Base-by-base conservation (phyloP, 306 rosid genomes). In the Clitoria ternatea region DNA sequence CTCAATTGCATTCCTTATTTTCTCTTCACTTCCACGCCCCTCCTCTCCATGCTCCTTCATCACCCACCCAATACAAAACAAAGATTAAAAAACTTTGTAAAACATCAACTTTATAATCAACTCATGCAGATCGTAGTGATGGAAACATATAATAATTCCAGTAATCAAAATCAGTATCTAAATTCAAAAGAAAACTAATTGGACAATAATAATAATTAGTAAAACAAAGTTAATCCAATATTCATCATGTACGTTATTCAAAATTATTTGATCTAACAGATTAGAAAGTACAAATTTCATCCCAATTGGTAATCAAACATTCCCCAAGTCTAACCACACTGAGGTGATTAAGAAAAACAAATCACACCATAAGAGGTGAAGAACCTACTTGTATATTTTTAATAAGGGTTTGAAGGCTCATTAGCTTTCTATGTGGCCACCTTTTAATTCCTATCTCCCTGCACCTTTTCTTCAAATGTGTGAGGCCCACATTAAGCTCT, bases 381-480 rank as follows among this genome's bases (percentile, higher is more conserved):
- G 32, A 61, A 40, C 37, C 0, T 61, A 80, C 97, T 85, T 89
- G 84, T 0, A 91, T 82, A 77, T 89, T 89, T 47, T 74, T 82
- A 27, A 87, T 89, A 2, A 91, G 85, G 59, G 91, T 80, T 85
- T 91, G 88, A 6, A 91, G 91, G 55, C 97, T 91, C 87, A 80
- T 82, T 1, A 91, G 62, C 82, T 91, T 91, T 40, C 97, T 74
- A 10, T 91, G 97, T 0, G 97, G 97, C 96, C 96, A 91, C 70
- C 97, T 81, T 7, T 79, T 82, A 8, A 91, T 87, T 9, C 97
- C 97, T 69, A 91, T 69, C 61, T 89, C 93, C 29, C 96, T 78
- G 14, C 97, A 89, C 52, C 93, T 80, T 66, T 85, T 91, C 86
- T 91, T 91, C 77, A 91, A 62, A 13, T 87, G 86, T 12, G 91